A percentile compares a stretch with the other conserved stretches of the same genome.
These are phyloP conservation scores for Fraxinus ornus DNA, from an alignment of 305 asterid genomes.

Conservation along the genomic window DNA sequence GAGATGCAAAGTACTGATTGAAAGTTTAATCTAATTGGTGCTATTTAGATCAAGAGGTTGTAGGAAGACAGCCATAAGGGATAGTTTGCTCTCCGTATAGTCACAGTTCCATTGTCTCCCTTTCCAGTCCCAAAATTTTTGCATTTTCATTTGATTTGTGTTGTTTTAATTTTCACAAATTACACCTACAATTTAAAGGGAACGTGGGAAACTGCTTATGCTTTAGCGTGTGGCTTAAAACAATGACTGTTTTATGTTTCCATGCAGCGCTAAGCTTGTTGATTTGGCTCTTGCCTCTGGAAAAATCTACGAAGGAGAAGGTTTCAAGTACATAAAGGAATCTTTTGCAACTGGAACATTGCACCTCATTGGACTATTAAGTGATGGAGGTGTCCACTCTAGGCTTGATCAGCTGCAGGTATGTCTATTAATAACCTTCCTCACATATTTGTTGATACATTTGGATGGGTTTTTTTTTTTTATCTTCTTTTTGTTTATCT, in stretches of 20 bases:
- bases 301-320: conserved; percentile 48
- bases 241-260: not conserved
- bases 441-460: not conserved
- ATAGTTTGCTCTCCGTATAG: not conserved
- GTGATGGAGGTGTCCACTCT: conserved; percentile 24
- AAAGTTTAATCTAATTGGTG: not conserved
- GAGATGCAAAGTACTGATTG: not conserved
- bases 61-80: not conserved
- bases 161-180: not conserved
- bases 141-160: not conserved
- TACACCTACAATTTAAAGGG: not conserved
- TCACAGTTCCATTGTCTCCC: not conserved
- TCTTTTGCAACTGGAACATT: conserved; percentile 38
- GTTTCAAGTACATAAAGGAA: conserved; percentile 69
- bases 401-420: conserved; percentile 24
- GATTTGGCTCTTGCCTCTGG: conserved; percentile 28
- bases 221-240: not conserved
- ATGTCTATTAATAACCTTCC: conserved; percentile 5
- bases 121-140: not conserved
- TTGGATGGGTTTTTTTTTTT: not conserved
- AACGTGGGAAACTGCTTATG: not conserved
- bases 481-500: not conserved
- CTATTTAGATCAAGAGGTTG: not conserved
- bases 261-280: conserved; percentile 19
- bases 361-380: conserved; percentile 22